A percentile compares a stretch with the other conserved stretches of the same genome.
Conservation (phyloP, 345 rosid species). For the Syzygium grande region DNA sequence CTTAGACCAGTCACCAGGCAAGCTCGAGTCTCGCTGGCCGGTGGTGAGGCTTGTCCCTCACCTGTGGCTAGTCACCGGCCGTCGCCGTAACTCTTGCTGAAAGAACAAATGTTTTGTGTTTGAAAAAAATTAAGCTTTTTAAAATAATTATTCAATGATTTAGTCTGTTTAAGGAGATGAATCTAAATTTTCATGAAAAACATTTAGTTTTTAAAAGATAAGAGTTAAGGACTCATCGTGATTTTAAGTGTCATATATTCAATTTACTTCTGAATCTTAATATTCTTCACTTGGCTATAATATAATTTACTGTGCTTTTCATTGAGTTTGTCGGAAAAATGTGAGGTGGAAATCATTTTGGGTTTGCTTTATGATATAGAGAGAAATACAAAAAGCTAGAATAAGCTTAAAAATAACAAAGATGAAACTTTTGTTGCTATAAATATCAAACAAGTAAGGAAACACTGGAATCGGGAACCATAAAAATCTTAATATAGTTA, state of each 20-base stretch:
- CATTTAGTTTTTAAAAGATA: not conserved
- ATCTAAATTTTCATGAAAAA: not conserved
- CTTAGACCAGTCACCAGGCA: too few species aligned
- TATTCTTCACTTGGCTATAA: not conserved
- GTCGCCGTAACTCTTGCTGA: not conserved
- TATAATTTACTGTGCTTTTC: not conserved
- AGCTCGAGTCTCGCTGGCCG: too few species aligned
- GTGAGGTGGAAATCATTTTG: not conserved
- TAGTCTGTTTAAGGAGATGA: not conserved
- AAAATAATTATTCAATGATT: not conserved
- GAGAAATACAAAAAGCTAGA: not conserved
- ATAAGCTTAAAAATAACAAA: not conserved
- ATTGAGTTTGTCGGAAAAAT: not conserved
- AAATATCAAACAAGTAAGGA: not conserved
- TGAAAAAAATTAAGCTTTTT: not conserved
- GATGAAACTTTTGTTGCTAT: not conserved
- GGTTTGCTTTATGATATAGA: not conserved
- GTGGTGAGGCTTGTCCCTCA: too few species aligned
- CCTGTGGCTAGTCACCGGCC: too few species aligned
- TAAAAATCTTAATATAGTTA: not conserved
- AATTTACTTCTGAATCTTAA: not conserved
- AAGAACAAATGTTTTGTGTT: not conserved
- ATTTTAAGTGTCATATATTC: not conserved
- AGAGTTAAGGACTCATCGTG: not conserved
- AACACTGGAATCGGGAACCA: not conserved